Evolutionary conservation across 2,329 filamentous ascomycete species (phyloP), one percentile per base, ranked within the genome.

Genomic region (Cylindrodendrum hubeiense): DNA sequence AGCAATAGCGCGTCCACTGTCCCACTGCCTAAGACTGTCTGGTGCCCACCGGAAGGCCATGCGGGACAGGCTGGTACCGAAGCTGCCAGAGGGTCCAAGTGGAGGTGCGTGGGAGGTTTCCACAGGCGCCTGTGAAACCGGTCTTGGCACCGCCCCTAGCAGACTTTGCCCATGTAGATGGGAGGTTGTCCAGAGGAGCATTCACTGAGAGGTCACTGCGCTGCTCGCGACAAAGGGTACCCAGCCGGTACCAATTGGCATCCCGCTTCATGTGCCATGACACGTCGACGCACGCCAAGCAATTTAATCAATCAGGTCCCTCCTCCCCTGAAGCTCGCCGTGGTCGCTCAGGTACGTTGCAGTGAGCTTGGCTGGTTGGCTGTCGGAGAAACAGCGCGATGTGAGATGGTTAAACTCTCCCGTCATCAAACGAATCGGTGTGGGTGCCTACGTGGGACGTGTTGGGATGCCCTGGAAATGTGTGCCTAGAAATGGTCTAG

Each of bases 401-500:
- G 50, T 39, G 34, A 55, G 43, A 51, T 13, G 17, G 26, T 21
- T 44, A 33, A 44, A 59, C 43, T 12, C 49, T 44, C 28, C 19
- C 21, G 26, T 12, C 34, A 6, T 30, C 52, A 24, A 13, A 49
- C 22, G 43, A 26, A 33, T n/a, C 5, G 33, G 17, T 9, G 34
- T 19, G 46, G 34, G 41, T 47, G 33, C 15, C 37, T 37, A 39
- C 37, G 37, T 57, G 46, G 28, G 26, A 22, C 43, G 33, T 21
- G 55, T 39, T 39, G 15, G 37, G 43, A 50, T 55, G 50, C n/a
- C 17, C 51, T 55, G 43, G 55, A 39, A 50, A 22, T 26, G n/a
- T 58, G 41, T 22, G 55, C 55, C 55, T 49, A 30, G 24, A 44
- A 55, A 44, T 57, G 53, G 50, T 50, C 49, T 34, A 50, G 37